Base-by-base conservation (phyloP, 2,329 filamentous ascomycete species). In the Trichocomaceae sp. region DNA sequence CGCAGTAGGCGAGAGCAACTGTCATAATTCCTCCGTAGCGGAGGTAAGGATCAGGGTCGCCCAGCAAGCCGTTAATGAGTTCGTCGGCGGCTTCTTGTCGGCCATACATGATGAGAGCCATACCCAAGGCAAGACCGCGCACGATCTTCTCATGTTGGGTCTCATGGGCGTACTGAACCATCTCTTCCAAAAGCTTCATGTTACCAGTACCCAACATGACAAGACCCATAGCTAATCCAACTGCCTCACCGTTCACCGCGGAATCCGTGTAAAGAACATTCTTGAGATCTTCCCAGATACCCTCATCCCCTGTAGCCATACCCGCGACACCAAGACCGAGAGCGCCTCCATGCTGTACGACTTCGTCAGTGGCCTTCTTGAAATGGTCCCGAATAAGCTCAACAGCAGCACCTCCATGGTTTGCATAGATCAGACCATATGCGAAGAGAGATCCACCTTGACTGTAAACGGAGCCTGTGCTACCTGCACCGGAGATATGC, bases 81-180 rank as follows among this genome's bases (percentile, higher is more conserved):
- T 93, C 88, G 72, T 99, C 93, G 12, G 93, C 93, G 60, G 87
- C 87, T 72, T 99, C 93, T 74, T 97, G 91, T 57, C 90, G 87
- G 47, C 87, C 90, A 64, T 93, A 99, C 92, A 97, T 97, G 76
- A 99, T 96, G 57, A 99, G 79, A 10, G 93, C 90, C 90, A 99
- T 97, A 57, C 93, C 93, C 62, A 99, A 83, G 31, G 93, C 92
- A 57, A 96, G 83, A 68, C 93, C 93, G 49, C 93, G 90, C 22
- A 99, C 90, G 66, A 95, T 97, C 81, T 99, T 99, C 78, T 99
- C 93, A 75, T 99, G 93, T 59, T 95, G 92, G 1, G 93, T 99
- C 63, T 99, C 93, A 66, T 96, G 93, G 3, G 93, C 90, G 67
- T 99, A 99, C 47, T 90, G 87, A 56, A 96, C 93, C 92, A 99